A percentile compares a stretch with the other conserved stretches of the same genome.
Evolutionary conservation across 2,329 filamentous ascomycete species (phyloP).

Genomic region (Zymoseptoria crescenta): DNA sequence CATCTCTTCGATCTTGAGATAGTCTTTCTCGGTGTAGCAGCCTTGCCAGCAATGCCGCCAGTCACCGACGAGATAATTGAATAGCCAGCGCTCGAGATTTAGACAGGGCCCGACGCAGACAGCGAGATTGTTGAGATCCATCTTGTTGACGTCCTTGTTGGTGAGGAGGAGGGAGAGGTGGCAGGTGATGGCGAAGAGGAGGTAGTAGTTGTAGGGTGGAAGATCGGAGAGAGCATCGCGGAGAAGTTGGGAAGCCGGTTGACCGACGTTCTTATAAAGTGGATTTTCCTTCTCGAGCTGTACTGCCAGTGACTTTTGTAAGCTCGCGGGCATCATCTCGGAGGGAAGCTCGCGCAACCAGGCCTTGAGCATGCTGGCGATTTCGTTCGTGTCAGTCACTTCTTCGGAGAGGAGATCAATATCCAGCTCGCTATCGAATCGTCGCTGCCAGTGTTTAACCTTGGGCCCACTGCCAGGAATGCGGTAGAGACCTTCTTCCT

Average conservation of each 20-base stretch:
- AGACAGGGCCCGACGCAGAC: constrained; percentile 97
- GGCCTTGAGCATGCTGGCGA: constrained; percentile 91
- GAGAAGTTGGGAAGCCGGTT: constrained; percentile 68
- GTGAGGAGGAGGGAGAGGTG: constrained; percentile 86
- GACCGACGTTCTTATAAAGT: constrained; percentile 53
- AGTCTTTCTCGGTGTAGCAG: constrained; percentile 74
- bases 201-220: constrained; percentile 96
- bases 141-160: constrained; percentile 93
- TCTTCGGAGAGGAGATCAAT: constrained; percentile 83
- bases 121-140: constrained; percentile 92
- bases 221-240: constrained; percentile 87
- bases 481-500: constrained; percentile 87
- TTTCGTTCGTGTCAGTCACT: constrained; percentile 93
- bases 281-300: constrained; percentile 76
- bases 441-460: constrained; percentile 87
- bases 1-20: constrained; percentile 19
- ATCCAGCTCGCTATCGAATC: constrained; percentile 74
- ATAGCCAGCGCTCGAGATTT: constrained; percentile 91
- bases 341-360: constrained; percentile 94
- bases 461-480: constrained; percentile 85
- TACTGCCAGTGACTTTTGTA: constrained; percentile 69
- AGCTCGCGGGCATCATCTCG: constrained; percentile 79
- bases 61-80: constrained; percentile 89
- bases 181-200: constrained; percentile 94
- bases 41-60: constrained; percentile 98